Percentiles rank a stretch among this genome's conserved stretches.
Conservation (phyloP, 2,329 filamentous ascomycete genomes). For the Colletotrichum orchidophilum region DNA sequence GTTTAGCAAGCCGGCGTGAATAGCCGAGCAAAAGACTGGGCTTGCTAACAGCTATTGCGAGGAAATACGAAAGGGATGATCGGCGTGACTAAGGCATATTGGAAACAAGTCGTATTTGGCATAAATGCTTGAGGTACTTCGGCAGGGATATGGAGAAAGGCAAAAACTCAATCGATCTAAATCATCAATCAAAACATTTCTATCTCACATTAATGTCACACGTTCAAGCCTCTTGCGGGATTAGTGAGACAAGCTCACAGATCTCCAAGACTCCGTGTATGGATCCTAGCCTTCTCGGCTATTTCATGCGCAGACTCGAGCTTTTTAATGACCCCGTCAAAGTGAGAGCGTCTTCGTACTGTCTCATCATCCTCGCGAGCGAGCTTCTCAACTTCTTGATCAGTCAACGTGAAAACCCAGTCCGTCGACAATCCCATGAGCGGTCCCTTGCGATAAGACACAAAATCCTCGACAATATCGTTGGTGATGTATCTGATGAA, state of each 20-base stretch:
- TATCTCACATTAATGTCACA: not conserved
- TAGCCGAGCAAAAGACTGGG: too few species aligned
- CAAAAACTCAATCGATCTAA: not conserved
- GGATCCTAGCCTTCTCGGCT: constrained; percentile 32
- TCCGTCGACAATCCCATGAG: constrained; percentile 37
- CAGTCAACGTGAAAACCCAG: constrained; percentile 34
- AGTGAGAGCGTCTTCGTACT: constrained; percentile 14
- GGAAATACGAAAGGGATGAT: too few species aligned
- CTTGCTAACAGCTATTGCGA: too few species aligned
- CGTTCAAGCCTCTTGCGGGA: not conserved
- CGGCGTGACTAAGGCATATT: too few species aligned
- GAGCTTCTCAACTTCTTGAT: constrained; percentile 36
- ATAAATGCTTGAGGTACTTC: not conserved
- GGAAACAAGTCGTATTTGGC: not conserved
- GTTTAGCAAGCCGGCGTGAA: too few species aligned
- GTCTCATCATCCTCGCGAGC: constrained; percentile 38
- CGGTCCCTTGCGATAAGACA: constrained; percentile 35
- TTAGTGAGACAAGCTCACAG: not conserved
- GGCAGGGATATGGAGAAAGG: not conserved
- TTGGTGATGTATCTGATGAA: constrained; percentile 39
- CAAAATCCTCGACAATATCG: constrained; percentile 38
- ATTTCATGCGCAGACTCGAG: constrained; percentile 36
- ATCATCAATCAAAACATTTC: not conserved
- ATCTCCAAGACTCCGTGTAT: not conserved
- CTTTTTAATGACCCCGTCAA: constrained; percentile 7